Evolutionary conservation across 2,329 filamentous ascomycete genomes (phyloP), one percentile per base, ranked within the genome.

Genomic region (Fusarium coffeatum): DNA sequence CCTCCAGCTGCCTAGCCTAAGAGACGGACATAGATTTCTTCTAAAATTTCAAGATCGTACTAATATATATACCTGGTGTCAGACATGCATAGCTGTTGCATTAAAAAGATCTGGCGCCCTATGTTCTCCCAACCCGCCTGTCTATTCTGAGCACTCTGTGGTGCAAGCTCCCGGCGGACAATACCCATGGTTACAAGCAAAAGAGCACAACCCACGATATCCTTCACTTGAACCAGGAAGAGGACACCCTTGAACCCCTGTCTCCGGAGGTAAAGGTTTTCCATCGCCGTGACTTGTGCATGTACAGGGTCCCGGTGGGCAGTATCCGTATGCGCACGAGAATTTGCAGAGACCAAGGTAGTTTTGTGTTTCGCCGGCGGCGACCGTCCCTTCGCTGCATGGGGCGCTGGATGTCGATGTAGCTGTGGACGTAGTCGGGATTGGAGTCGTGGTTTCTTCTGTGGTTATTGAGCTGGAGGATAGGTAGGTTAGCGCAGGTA

Each of bases 271-370:
- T 6, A 47, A 12, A 5, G 20, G 15, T 18, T 20, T n/a, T 20
- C 23, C 25, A 8, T 47, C n/a, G 8, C 55, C 48, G 2, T 48
- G 34, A 6, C 23, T 27, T 8, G 22, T 34, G 16, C 59, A 68
- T 11, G 40, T 51, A 3, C 64, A 69, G 25, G 66, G 59, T 2
- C 59, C 65, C 6, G 54, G 47, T 13, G 66, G 66, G 15, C 64
- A 69, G 48, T 69, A 69, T 40, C 64, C 66, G 11, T 69, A 49
- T 5, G 45, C 40, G 20, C 66, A 69, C 10, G n/a, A 47, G 48
- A 69, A 69, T 5, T 55, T 60, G 43, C 66, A 68, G 6, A 68
- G 66, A 1, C 55, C 55, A 6, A 65, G 51, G n/a, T 57, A 65
- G 20, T 64, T 68, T 18, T 57, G 20, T 5, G 66, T 50, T 41